These are phyloP conservation scores for Termitomyces sp. DNA, from an alignment of 768 basidiomycete genomes.

Conservation along the genomic window DNA sequence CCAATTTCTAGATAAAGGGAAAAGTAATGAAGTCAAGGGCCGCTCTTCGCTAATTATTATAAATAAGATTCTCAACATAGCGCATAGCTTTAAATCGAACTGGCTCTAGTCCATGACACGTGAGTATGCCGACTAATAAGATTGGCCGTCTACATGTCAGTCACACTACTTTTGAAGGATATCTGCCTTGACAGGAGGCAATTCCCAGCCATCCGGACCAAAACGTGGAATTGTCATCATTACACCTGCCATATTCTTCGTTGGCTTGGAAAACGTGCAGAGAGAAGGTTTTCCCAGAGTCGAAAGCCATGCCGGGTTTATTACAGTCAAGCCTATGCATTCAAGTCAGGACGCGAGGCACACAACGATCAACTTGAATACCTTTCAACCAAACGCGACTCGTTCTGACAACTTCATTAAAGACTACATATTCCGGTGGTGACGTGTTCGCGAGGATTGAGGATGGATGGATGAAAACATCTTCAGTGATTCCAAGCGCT, in stretches of 20 bases:
- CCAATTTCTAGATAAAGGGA: too few species aligned
- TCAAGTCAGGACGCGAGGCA: not conserved
- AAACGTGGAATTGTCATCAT: constrained; percentile 80
- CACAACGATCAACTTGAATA: constrained; percentile 16
- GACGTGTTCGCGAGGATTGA: constrained; percentile 63
- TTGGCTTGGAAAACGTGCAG: constrained; percentile 86
- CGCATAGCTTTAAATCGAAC: not conserved
- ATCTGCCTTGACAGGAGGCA: constrained; percentile 62
- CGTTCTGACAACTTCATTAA: constrained; percentile 75
- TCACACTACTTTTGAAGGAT: constrained; percentile 9
- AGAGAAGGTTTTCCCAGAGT: constrained; percentile 71
- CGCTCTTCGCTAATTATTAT: not conserved
- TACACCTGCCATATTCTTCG: constrained; percentile 59
- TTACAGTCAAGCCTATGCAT: constrained; percentile 62
- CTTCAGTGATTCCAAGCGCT: constrained; percentile 73
- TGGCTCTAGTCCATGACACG: not conserved
- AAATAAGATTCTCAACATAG: not conserved
- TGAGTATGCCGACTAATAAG: too few species aligned
- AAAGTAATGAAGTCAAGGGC: too few species aligned
- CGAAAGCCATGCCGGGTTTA: constrained; percentile 87
- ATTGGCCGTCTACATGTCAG: too few species aligned
- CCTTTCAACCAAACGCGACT: constrained; percentile 78
- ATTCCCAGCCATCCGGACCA: constrained; percentile 81
- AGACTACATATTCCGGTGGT: constrained; percentile 87
- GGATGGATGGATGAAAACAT: constrained; percentile 90